phyloP scores from a whole-genome alignment of 1,284 basidiomycete species.

The Schizophyllum commune region DNA sequence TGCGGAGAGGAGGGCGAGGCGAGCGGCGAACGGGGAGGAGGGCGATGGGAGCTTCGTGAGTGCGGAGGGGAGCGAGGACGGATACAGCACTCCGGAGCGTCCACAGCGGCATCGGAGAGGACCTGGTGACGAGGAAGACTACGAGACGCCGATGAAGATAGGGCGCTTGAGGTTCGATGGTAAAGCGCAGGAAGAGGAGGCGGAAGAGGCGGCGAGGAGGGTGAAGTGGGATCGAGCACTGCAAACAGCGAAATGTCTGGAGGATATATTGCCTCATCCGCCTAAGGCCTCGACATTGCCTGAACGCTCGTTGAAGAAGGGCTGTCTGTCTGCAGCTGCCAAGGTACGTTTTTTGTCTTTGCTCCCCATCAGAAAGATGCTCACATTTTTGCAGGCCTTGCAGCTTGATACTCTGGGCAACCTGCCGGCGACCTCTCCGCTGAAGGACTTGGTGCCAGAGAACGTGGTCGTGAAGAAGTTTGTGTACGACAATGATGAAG shows the following conservation, averaged over 20 bases:
- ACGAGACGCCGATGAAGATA: constrained; percentile 46
- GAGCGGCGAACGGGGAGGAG: constrained; percentile 30
- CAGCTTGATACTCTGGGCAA: constrained; percentile 74
- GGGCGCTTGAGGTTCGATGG: constrained; percentile 30
- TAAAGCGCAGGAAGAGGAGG: constrained; percentile 24
- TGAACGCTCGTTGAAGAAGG: constrained; percentile 28
- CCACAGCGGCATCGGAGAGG: constrained; percentile 43
- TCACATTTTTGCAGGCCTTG: constrained; percentile 36
- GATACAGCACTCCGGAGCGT: constrained; percentile 23
- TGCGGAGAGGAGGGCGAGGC: constrained; percentile 53
- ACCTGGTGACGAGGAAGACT: constrained; percentile 80
- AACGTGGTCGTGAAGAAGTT: constrained; percentile 72
- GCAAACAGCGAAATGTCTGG: constrained; percentile 50
- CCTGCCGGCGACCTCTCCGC: constrained; percentile 48
- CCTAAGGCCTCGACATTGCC: constrained; percentile 26
- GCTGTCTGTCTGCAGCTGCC: constrained; percentile 56
- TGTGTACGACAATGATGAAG: constrained; percentile 73
- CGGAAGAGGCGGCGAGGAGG: constrained; percentile 33
- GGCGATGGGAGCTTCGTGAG: constrained; percentile 15
- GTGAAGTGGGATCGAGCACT: constrained; percentile 79
- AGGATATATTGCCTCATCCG: constrained; percentile 45
- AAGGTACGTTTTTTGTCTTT: constrained; percentile 41
- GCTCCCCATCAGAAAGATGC: background rate
- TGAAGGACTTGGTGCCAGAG: constrained; percentile 56
- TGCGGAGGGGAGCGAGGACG: constrained; percentile 15